These are phyloP conservation scores for Aspergillus nanangensis DNA, from an alignment of 495 filamentous ascomycete genomes.

Conservation along the genomic window DNA sequence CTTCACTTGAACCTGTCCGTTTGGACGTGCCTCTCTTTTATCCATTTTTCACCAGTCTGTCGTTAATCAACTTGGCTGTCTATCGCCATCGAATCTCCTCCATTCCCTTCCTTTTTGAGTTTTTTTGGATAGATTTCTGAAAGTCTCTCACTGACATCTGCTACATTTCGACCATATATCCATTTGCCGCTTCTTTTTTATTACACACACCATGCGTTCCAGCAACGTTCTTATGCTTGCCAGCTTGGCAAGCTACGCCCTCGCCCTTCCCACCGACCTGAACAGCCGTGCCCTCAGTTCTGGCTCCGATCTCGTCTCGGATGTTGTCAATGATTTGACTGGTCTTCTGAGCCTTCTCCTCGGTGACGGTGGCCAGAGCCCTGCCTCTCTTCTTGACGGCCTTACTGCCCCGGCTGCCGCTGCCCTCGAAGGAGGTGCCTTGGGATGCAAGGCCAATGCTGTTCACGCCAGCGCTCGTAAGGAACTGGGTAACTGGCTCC, in stretches of 20 bases:
- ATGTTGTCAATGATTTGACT: constrained; percentile 9
- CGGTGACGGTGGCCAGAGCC: constrained; percentile 14
- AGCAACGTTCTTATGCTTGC: constrained; percentile 32
- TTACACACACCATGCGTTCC: constrained; percentile 33
- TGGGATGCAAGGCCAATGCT: constrained; percentile 32
- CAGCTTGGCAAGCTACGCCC: constrained; percentile 31
- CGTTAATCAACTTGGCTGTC: constrained; percentile 27
- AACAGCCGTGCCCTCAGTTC: constrained; percentile 29
- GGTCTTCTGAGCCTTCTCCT: constrained; percentile 20
- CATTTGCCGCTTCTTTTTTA: constrained; percentile 13
- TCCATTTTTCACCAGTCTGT: constrained; percentile 30
- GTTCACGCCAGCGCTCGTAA: constrained; percentile 26
- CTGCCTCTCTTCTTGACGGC: constrained; percentile 21
- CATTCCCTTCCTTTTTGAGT: constrained; percentile 15
- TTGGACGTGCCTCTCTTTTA: constrained; percentile 21
- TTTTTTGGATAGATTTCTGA: constrained; percentile 8
- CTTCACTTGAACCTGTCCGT: constrained; percentile 18
- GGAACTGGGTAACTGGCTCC: constrained; percentile 33
- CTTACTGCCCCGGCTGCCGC: constrained; percentile 36
- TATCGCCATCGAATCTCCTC: constrained; percentile 14
- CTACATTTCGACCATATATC: constrained; percentile 7
- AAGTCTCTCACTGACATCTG: constrained; percentile 7
- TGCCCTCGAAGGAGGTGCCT: constrained; percentile 34
- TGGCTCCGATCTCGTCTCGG: constrained; percentile 11
- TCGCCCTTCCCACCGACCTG: constrained; percentile 30